Percentiles rank a stretch among this genome's conserved stretches.
These are phyloP conservation scores for Jaapia argillacea DNA, from an alignment of 768 basidiomycete species.

Conservation along the genomic window DNA sequence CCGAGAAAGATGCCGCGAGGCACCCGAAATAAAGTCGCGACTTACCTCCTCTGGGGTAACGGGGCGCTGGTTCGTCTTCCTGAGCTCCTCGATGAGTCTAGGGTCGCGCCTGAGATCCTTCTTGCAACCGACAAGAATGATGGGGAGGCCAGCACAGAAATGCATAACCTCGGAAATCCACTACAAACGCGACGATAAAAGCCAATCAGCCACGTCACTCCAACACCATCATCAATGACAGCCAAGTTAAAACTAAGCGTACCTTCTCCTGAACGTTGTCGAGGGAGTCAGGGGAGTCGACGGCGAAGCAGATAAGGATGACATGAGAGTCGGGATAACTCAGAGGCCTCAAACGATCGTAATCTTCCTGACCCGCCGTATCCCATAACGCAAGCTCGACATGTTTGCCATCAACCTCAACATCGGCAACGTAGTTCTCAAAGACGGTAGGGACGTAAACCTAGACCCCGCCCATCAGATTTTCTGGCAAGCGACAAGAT, in stretches of 20 bases:
- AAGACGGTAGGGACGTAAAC: slow-evolving; percentile 99
- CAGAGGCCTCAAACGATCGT: slow-evolving; percentile 95
- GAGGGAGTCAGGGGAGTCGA: slow-evolving; percentile 95
- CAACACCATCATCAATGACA: background rate
- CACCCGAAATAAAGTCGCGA: slow-evolving; percentile 1
- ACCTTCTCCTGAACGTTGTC: slow-evolving; percentile 99
- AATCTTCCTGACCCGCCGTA: slow-evolving; percentile 99
- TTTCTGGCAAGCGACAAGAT: too few species aligned
- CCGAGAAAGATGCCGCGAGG: background rate
- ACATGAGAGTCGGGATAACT: slow-evolving; percentile 99
- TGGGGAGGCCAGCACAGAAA: slow-evolving; percentile 89
- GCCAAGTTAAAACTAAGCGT: slow-evolving; percentile 16
- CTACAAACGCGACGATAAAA: slow-evolving; percentile 27
- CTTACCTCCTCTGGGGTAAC: slow-evolving; percentile 88
- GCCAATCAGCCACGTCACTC: background rate
- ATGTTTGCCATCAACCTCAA: slow-evolving; percentile 96
- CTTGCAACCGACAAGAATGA: slow-evolving; percentile 98
- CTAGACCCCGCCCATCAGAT: too few species aligned
- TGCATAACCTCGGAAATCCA: slow-evolving; percentile 99
- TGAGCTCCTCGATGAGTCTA: slow-evolving; percentile 87
- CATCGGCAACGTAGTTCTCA: slow-evolving; percentile 99
- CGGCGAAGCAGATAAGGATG: slow-evolving; percentile 97
- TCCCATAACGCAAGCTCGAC: slow-evolving; percentile 99
- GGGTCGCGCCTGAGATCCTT: slow-evolving; percentile 94
- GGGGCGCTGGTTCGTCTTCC: slow-evolving; percentile 90